Percentiles rank a stretch among this genome's conserved stretches.
Conservation (phyloP, 108 stramenopile genomes). For the Nannochloropsis salina region DNA sequence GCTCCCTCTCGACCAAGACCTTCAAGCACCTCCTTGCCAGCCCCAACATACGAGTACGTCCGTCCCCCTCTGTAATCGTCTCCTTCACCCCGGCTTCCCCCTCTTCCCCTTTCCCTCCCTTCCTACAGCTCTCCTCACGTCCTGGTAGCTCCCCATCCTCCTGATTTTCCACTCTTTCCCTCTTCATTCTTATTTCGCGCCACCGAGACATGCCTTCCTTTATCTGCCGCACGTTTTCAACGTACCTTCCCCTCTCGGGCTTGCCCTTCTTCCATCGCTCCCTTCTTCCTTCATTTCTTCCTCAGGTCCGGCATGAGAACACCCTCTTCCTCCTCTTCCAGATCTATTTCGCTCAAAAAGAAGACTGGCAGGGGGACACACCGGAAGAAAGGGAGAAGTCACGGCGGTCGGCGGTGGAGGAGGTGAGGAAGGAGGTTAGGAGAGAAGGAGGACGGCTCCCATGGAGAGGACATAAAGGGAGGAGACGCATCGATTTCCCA, state of each 20-base stretch:
- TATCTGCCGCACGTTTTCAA: no score
- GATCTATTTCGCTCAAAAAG: neutral
- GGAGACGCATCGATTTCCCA: no score
- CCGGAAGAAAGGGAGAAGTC: neutral
- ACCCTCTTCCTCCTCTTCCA: conserved; percentile 11
- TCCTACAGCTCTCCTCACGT: neutral
- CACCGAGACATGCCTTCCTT: no score
- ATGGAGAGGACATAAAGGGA: neutral
- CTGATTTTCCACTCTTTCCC: neutral
- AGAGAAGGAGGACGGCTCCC: neutral
- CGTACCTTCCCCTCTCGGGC: neutral
- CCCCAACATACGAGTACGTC: neutral
- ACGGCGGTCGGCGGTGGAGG: neutral
- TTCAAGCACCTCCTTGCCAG: conserved; percentile 4
- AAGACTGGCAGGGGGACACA: neutral
- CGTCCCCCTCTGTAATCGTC: neutral
- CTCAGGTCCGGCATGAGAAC: neutral
- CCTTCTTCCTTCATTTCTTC: neutral
- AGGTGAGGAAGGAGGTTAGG: neutral
- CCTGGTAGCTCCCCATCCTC: neutral
- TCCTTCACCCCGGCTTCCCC: neutral
- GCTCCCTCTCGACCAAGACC: neutral
- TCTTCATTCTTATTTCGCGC: no score
- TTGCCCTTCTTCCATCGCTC: neutral
- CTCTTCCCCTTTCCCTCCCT: neutral